Percentiles rank a stretch among this genome's conserved stretches.
Evolutionary conservation across 345 rosid genomes (phyloP).

Genomic region (Arabidopsis arenosa): DNA sequence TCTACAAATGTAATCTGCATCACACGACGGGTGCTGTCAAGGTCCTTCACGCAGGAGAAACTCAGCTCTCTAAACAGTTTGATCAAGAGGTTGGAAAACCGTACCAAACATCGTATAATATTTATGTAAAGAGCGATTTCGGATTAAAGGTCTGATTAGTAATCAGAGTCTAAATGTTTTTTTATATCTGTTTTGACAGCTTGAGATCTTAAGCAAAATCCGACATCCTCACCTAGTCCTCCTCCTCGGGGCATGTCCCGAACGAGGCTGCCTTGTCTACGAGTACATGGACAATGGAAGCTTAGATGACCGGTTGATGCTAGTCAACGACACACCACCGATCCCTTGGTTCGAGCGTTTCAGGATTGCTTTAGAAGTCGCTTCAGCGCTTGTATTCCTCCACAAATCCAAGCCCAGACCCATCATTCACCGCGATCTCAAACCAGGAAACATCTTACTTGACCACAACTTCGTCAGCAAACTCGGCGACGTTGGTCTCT

Average conservation of each 20-base stretch:
- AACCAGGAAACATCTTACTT: conserved; percentile 91
- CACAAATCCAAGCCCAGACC: conserved; percentile 81
- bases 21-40: conserved; percentile 46
- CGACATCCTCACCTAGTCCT: conserved; percentile 89
- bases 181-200: conserved; percentile 52
- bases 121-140: too few relatives aligned
- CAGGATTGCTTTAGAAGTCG: conserved; percentile 92
- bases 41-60: conserved; percentile 47
- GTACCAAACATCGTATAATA: neutral
- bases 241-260: conserved; percentile 92
- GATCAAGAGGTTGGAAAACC: conserved; percentile 45
- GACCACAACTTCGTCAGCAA: conserved; percentile 83
- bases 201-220: conserved; percentile 81
- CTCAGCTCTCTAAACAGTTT: conserved; percentile 46
- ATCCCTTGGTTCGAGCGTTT: conserved; percentile 86
- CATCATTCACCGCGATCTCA: conserved; percentile 86
- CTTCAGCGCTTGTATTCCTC: conserved; percentile 79
- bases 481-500: conserved; percentile 89
- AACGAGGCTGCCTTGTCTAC: conserved; percentile 78
- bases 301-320: conserved; percentile 50
- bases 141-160: too few relatives aligned
- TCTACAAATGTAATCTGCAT: conserved; percentile 46
- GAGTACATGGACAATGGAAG: conserved; percentile 59
- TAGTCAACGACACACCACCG: conserved; percentile 55
- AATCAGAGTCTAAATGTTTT: neutral